Conservation (phyloP, 768 basidiomycete species). For the Butyriboletus loyo region DNA sequence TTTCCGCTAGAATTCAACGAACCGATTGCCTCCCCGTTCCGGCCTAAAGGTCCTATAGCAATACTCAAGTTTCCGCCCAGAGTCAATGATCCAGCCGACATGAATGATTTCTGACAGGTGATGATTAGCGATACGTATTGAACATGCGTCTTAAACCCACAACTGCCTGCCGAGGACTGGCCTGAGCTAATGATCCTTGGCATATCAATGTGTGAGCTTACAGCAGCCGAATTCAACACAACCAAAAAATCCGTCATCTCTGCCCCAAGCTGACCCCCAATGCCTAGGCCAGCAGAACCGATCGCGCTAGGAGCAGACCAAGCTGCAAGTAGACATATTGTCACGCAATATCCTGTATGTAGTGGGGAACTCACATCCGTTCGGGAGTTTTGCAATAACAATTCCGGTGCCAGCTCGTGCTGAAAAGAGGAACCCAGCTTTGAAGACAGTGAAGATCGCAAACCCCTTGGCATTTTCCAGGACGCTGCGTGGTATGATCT, state of each 20-base stretch:
- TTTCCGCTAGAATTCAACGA: slow-evolving; percentile 81
- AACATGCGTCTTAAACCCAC: slow-evolving; percentile 38
- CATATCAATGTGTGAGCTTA: slow-evolving; percentile 34
- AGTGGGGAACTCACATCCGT: slow-evolving; percentile 63
- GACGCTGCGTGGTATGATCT: slow-evolving; percentile 56
- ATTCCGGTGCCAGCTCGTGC: slow-evolving; percentile 83
- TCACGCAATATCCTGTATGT: background rate
- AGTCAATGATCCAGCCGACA: slow-evolving; percentile 89
- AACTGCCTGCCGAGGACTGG: slow-evolving; percentile 46
- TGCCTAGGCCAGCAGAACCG: slow-evolving; percentile 85
- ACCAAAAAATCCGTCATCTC: slow-evolving; percentile 91
- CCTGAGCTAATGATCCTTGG: slow-evolving; percentile 3
- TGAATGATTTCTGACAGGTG: slow-evolving; percentile 69
- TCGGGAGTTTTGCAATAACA: slow-evolving; percentile 78
- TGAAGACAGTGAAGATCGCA: slow-evolving; percentile 88
- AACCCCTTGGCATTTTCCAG: slow-evolving; percentile 68
- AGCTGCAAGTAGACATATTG: slow-evolving; percentile 55
- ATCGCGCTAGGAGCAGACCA: slow-evolving; percentile 97
- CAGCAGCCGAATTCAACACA: slow-evolving; percentile 79
- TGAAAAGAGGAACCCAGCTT: slow-evolving; percentile 63
- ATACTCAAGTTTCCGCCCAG: slow-evolving; percentile 89
- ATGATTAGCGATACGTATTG: background rate
- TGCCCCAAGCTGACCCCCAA: slow-evolving; percentile 80
- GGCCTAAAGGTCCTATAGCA: slow-evolving; percentile 87
- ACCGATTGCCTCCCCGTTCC: slow-evolving; percentile 89